Evolutionary conservation across 805 yeast species (phyloP), one percentile per base, ranked within the genome.

Genomic region (Candida krabiensis): DNA sequence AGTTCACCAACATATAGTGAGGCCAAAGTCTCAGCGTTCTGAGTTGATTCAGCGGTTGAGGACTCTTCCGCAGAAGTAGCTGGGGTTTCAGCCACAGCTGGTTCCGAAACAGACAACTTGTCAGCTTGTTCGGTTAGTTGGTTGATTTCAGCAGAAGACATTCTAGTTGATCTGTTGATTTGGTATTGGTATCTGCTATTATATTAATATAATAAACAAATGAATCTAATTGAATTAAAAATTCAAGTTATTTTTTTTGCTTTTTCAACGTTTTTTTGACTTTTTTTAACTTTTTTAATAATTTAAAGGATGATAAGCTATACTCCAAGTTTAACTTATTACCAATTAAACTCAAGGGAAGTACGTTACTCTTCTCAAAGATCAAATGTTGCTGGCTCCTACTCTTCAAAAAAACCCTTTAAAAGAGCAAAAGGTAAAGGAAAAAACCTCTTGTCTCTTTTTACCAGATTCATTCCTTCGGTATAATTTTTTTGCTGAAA

Each of bases 1-100:
- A 93, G 81, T 73, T 93, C 99, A 62, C 99, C 98, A 62, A 93
- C 98, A 71, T 93, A 93, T 57, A 93, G 80, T 33, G 97, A 88
- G 49, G 93, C 93, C 44, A 84, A 72, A 44, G 77, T 67, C 58
- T 77, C 83, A 38, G 79, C 71, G 48, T 74, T 72, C 40, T 57
- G 57, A 33, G 67, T 61, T 38, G 55, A 55, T 41, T 59, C 66
- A 42, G 60, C 51, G 40, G 63, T 43, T 16, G 65, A 50, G 16
- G 61, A 59, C 54, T 48, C 51, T 38, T 63, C 55, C 37, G 68
- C 49, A 34, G 66, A 52, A 34, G 65, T 50, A 18, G 55, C 56
- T 34, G 61, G 55, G 17, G 62, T 48, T 28, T 54, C 56, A 30
- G 49, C 59, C 28, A 56, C 53, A 30, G 63, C 40, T 32, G 50